phyloP scores from a whole-genome alignment of 164 flowering plant genomes.

The Berberis vulgaris region DNA sequence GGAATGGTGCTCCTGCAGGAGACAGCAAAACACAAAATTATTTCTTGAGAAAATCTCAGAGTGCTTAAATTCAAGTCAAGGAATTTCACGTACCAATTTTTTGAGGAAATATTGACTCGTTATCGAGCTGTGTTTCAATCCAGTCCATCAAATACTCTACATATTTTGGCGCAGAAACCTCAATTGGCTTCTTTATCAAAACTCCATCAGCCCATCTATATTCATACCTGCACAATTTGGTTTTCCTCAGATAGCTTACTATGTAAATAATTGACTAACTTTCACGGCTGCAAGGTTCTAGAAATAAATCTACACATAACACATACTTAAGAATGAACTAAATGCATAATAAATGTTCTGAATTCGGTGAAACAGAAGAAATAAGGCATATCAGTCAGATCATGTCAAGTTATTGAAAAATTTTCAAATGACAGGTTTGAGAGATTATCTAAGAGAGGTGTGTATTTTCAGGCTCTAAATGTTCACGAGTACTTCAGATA shows the following conservation, averaged over 20 bases:
- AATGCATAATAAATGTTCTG: background rate
- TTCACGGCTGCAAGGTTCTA: no score
- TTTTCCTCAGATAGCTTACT: background rate
- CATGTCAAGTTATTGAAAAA: no score
- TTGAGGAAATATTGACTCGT: slow-evolving; percentile 96
- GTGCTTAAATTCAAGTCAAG: background rate
- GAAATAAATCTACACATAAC: no score
- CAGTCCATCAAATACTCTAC: slow-evolving; percentile 99
- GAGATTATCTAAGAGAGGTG: no score
- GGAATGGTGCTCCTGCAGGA: slow-evolving; percentile 81
- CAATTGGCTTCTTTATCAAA: slow-evolving; percentile 91
- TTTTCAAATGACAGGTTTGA: no score
- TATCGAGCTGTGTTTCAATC: slow-evolving; percentile 93
- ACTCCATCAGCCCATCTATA: slow-evolving; percentile 99
- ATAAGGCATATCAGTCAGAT: no score
- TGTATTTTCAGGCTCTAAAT: no score
- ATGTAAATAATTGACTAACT: no score
- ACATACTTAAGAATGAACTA: no score
- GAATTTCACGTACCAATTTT: slow-evolving; percentile 52
- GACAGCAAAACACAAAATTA: background rate
- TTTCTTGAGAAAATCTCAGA: background rate
- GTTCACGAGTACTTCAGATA: no score
- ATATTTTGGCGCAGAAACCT: slow-evolving; percentile 98
- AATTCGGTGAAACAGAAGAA: no score
- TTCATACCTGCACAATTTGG: slow-evolving; percentile 54